Evolutionary conservation across 83 land plant species (phyloP).

Genomic region (Diphasiastrum complanatum): DNA sequence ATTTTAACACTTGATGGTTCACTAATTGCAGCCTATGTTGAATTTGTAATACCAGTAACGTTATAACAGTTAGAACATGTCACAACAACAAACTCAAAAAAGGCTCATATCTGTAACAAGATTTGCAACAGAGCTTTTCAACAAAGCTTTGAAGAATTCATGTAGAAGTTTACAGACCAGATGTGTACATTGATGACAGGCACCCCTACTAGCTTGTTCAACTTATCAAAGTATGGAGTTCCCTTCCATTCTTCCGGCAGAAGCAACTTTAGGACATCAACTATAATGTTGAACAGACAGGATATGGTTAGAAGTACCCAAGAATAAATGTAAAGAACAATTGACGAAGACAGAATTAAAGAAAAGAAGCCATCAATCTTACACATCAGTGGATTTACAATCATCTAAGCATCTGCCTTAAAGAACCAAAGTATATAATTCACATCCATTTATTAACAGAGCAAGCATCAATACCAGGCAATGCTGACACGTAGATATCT

Average conservation of each 20-base stretch:
- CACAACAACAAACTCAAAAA: neutral
- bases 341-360: neutral
- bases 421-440: constrained; percentile 3
- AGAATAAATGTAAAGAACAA: neutral
- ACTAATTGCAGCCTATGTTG: too few relatives aligned
- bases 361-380: neutral
- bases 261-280: constrained; percentile 89
- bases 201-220: constrained; percentile 92
- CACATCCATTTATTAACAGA: neutral
- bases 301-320: neutral
- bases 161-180: constrained; percentile 46
- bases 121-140: neutral
- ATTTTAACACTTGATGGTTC: too few relatives aligned
- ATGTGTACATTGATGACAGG: constrained; percentile 98
- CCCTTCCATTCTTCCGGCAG: constrained; percentile 83
- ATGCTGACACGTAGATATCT: constrained; percentile 86
- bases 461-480: too few relatives aligned
- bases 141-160: neutral
- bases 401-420: neutral
- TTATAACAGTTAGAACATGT: neutral
- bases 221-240: constrained; percentile 70
- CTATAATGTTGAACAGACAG: constrained; percentile 26
- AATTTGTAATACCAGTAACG: too few relatives aligned
- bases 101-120: neutral
- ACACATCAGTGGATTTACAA: too few relatives aligned